Evolutionary conservation across 2,329 filamentous ascomycete genomes (phyloP), one percentile per base, ranked within the genome.

Genomic region (Claviceps cyperi): DNA sequence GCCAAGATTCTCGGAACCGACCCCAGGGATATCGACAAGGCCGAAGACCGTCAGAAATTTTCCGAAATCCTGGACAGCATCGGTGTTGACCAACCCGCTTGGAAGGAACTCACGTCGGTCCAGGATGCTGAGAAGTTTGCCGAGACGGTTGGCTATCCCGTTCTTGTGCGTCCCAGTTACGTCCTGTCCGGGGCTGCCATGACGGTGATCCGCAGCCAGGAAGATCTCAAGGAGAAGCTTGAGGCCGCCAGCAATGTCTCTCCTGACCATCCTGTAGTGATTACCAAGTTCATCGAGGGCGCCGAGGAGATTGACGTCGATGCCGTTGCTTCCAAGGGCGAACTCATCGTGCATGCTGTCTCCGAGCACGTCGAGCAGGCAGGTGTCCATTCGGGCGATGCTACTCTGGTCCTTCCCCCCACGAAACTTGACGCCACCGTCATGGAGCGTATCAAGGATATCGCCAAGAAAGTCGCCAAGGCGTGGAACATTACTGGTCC

Each of bases 41-140:
- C 92, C 45, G 92, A 98, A 70, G 90, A 98, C 66, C 82, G 92
- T 64, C 90, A 97, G 68, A 97, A 98, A 69, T 98, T 98, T 75
- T 96, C 91, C 21, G 85, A 90, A 61, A 97, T 97, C 56, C 77
- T 98, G 44, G 92, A 98, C 67, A 94, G 86, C 66, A 96, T 97
- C 59, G 91, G 90, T 52, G 82, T 98, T 50, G 91, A 97, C 65
- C 92, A 98, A 70, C 92, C 92, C 37, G 89, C 88, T 9, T 98
- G 92, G 92, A 95, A 94, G 69, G 92, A 98, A 67, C 80, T 97
- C 39, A 94, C 86, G 32, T 96, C 87, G 15, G 86, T 91, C 54
- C 72, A 83, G 54, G 92, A 86, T 19, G 92, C 90, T n/a, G 84
- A 90, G 71, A 72, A 77, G 54, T 98, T 97, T 60, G 90, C 89